Base-by-base conservation (phyloP, 306 rosid species). In the Ormosia semicastrata region DNA sequence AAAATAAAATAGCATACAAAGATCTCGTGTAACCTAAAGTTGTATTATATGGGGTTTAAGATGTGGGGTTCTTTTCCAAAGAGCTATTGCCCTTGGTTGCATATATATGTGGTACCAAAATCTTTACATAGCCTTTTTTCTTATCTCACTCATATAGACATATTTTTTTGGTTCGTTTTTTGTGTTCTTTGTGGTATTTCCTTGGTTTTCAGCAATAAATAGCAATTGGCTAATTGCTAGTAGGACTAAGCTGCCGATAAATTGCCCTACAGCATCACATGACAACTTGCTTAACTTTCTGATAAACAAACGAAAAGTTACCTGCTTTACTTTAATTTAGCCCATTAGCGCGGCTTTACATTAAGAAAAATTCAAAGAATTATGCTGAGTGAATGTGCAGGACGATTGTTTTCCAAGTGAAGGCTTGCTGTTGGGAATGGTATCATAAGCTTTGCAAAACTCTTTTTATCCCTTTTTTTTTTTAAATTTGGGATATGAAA, bases 11-110 rank as follows among this genome's bases (percentile, higher is more conserved):
- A 57, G 78, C 54, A 77, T 77, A 36, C 7, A 60, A 65, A 79
- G 87, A 85, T 89, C 74, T 79, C 85, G 60, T 89, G 91, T 77
- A 82, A 77, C 89, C 88, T 85, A 90, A 88, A 86, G 82, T 87
- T 83, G 87, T 80, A 88, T 66, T 81, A 37, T 46, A 67, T 85
- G 89, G 92, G 89, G 85, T 86, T 88, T 83, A 65, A 76, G 75
- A 18, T 70, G 57, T 64, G 63, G 76, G 73, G 62, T 65, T 78
- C 83, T 82, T 89, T 83, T 73, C 79, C 77, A 77, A 81, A 86
- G 78, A 74, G 66, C 66, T 74, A 50, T 24, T 64, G 68, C 77
- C 62, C 24, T 82, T 70, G 17, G 47, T 77, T 73, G 56, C 75
- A 70, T 73, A 66, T 53, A 30, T 32, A 24, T 24, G 49, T 49